A percentile compares a stretch with the other conserved stretches of the same genome.
Conservation (phyloP, 2,329 filamentous ascomycete species). For the Parafenestella ontariensis region DNA sequence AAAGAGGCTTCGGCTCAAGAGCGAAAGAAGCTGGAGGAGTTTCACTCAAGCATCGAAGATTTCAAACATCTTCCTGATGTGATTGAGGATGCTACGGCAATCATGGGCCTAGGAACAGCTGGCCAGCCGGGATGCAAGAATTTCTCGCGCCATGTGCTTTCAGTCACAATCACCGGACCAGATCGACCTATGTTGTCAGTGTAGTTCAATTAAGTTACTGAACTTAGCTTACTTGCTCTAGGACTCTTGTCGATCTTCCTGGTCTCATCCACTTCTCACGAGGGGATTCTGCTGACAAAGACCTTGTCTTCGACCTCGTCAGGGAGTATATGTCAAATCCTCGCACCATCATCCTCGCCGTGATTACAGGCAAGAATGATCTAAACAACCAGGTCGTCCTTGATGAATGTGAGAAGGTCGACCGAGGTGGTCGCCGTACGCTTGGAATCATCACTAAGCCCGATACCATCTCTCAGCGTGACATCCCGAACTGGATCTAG, state of each 20-base stretch:
- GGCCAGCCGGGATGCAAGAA: constrained; percentile 17
- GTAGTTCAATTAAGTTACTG: neutral
- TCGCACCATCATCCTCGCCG: constrained; percentile 41
- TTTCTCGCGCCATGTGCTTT: constrained; percentile 53
- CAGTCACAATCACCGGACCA: constrained; percentile 54
- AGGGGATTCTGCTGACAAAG: constrained; percentile 31
- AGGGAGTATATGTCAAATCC: constrained; percentile 36
- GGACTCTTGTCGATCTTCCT: constrained; percentile 57
- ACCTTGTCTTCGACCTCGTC: constrained; percentile 32
- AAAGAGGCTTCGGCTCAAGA: neutral
- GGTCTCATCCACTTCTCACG: constrained; percentile 51
- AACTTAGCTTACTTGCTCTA: constrained; percentile 17
- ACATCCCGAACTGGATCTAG: constrained; percentile 52
- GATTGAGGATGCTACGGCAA: constrained; percentile 60
- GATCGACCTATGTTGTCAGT: constrained; percentile 38
- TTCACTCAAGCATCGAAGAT: constrained; percentile 38
- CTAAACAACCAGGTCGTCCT: constrained; percentile 66
- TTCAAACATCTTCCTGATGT: constrained; percentile 55
- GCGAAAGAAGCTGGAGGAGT: neutral
- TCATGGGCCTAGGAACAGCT: constrained; percentile 54
- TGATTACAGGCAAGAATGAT: constrained; percentile 52
- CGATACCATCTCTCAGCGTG: constrained; percentile 52
- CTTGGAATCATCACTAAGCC: constrained; percentile 67
- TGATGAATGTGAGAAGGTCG: constrained; percentile 56
- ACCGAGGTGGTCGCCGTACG: constrained; percentile 56